Base-by-base conservation (phyloP, 805 yeast species). In the Pichia gijzeniarum region DNA sequence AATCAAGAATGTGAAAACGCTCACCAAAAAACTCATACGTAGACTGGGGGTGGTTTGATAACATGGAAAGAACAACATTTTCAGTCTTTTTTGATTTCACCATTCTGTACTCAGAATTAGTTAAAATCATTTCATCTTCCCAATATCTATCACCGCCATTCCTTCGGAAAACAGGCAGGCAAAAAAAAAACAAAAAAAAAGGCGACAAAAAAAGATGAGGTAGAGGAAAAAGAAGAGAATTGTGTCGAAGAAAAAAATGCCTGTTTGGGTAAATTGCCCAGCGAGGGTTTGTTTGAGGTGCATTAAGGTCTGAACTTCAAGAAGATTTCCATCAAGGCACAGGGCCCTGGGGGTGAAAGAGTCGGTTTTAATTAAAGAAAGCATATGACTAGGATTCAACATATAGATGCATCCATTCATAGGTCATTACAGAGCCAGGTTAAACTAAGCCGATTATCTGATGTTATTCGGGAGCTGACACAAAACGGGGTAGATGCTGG, bases 401-500 rank as follows among this genome's bases (percentile, higher is more conserved):
- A 40, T 16, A 28, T 52, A 14, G 35, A 27, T 14, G 14, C 32
- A 4, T 17, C 30, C 4, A 16, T 49, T 1, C 13, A 32, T 14
- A 7, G 16, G 3, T 10, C 20, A 10, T 33, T 57, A 5, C 52
- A 48, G 38, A 54, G 59, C 38, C 74, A 71, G 33, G 51, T 62
- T 1, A 53, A 57, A 3, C 55, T 77, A 1, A 51, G 56, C 3
- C 60, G 72, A 1, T 45, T 74, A 2, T 53, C 60, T 2, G 70
- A 70, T 28, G 78, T 74, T 5, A 54, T 77, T 1, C 58, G 70
- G 30, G 84, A 77, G 51, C 54, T 80, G 12, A 41, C 80, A 2
- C 74, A 74, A 45, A 82, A 82, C 53, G 64, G 80, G 35, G 53
- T 79, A 0, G 86, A 81, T 55, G 73, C 84, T 0, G 61, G 63